Evolutionary conservation across 306 rosid species (phyloP).

Genomic region (Arachis hypogaea): DNA sequence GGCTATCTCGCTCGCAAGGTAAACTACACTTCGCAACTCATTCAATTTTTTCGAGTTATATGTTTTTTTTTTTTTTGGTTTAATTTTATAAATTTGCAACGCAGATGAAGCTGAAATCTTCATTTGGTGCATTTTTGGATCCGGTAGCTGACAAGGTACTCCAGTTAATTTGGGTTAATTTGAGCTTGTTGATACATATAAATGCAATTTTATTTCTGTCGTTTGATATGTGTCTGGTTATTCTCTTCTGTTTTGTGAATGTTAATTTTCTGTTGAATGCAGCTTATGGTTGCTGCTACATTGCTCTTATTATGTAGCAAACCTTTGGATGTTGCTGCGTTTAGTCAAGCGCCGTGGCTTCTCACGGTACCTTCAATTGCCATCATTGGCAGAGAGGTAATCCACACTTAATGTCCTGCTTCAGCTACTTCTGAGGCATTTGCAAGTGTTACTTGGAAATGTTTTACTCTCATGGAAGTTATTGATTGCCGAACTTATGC

Average conservation of each 20-base stretch:
- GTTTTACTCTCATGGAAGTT: constrained; percentile 19
- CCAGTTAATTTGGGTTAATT: background rate
- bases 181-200: background rate
- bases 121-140: constrained; percentile 97
- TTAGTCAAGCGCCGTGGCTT: constrained; percentile 81
- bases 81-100: constrained; percentile 15
- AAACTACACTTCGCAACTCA: background rate
- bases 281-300: constrained; percentile 99
- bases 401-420: constrained; percentile 1
- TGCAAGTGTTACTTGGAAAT: constrained; percentile 12
- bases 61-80: background rate
- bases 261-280: constrained; percentile 42
- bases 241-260: constrained; percentile 13
- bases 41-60: background rate
- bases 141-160: constrained; percentile 99
- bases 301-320: constrained; percentile 81
- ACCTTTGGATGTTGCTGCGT: constrained; percentile 64
- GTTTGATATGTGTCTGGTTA: background rate
- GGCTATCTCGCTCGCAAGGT: constrained; percentile 98
- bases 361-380: constrained; percentile 81
- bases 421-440: constrained; percentile 6
- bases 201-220: background rate
- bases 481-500: constrained; percentile 16
- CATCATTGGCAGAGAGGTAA: constrained; percentile 97
- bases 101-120: constrained; percentile 91